Percentiles rank a stretch among this genome's conserved stretches.
These are phyloP conservation scores for Porcisia hertigi DNA, from an alignment of 208 protist genomes.

Conservation along the genomic window DNA sequence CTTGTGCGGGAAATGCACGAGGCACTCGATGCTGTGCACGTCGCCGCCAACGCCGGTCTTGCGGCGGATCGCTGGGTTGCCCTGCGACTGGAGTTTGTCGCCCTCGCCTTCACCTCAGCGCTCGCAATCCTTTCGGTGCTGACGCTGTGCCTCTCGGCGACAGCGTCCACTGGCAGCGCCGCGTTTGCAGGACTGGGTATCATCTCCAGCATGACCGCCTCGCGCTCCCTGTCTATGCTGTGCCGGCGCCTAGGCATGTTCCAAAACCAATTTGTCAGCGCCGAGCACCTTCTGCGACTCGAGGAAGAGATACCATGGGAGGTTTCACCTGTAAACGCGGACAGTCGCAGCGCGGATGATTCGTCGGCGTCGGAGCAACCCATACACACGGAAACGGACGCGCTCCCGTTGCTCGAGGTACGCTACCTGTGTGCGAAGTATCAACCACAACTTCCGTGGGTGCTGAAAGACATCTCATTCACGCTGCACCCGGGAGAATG, in stretches of 20 bases:
- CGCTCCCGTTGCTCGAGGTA: constrained; percentile 54
- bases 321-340: constrained; percentile 6
- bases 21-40: constrained; percentile 62
- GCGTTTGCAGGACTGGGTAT: constrained; percentile 71
- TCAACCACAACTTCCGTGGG: constrained; percentile 56
- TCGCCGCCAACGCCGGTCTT: constrained; percentile 49
- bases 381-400: background rate
- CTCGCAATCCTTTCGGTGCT: constrained; percentile 63
- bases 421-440: constrained; percentile 71
- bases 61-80: constrained; percentile 73
- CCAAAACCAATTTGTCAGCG: constrained; percentile 81
- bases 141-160: constrained; percentile 40
- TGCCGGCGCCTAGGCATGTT: constrained; percentile 72
- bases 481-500: constrained; percentile 51
- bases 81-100: constrained; percentile 70
- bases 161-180: constrained; percentile 31
- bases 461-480: constrained; percentile 70
- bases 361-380: constrained; percentile 5
- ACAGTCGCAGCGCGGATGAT: constrained; percentile 1
- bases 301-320: constrained; percentile 43
- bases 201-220: constrained; percentile 59
- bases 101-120: constrained; percentile 61
- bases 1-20: constrained; percentile 57
- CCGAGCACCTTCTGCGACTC: constrained; percentile 61
- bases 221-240: constrained; percentile 56